A percentile compares a stretch with the other conserved stretches of the same genome.
Evolutionary conservation across 2,329 filamentous ascomycete genomes (phyloP).

Genomic region (Amylocarpus encephaloides): DNA sequence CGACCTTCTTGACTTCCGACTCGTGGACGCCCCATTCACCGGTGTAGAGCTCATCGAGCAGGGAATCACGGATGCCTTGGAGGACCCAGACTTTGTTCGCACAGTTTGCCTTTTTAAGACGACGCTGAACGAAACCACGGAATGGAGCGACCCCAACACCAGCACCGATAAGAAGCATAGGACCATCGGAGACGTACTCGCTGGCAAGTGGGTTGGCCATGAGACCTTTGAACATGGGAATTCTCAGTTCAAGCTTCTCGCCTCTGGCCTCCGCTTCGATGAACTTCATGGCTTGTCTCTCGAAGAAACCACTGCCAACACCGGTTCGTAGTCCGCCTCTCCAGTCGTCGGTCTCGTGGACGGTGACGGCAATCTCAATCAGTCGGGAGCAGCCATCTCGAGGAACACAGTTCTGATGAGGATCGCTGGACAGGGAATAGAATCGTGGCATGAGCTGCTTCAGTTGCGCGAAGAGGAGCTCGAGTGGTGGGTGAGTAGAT

Average conservation of each 20-base stretch:
- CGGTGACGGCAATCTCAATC: constrained; percentile 93
- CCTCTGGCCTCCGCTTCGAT: constrained; percentile 61
- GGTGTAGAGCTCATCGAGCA: constrained; percentile 92
- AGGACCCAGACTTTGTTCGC: constrained; percentile 98
- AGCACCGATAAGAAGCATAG: constrained; percentile 95
- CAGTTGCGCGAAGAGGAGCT: constrained; percentile 71
- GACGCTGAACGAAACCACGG: constrained; percentile 92
- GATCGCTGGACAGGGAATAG: constrained; percentile 96
- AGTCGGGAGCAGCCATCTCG: constrained; percentile 57
- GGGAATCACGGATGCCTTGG: constrained; percentile 86
- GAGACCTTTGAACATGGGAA: constrained; percentile 97
- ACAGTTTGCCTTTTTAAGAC: constrained; percentile 89
- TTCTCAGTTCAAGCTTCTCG: constrained; percentile 56
- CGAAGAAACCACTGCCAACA: constrained; percentile 88
- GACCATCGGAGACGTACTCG: constrained; percentile 87
- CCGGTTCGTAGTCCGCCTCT: constrained; percentile 66
- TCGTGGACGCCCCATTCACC: constrained; percentile 96
- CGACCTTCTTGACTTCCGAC: constrained; percentile 74
- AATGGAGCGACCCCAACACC: constrained; percentile 97
- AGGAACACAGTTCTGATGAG: constrained; percentile 52
- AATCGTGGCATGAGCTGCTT: constrained; percentile 94
- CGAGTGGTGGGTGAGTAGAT: constrained; percentile 80
- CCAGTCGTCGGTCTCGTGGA: constrained; percentile 84
- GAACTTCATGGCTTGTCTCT: constrained; percentile 71
- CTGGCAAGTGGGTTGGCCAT: constrained; percentile 95